phyloP scores from a whole-genome alignment of 2,329 filamentous ascomycete species.

The Diaporthe ilicicola region DNA sequence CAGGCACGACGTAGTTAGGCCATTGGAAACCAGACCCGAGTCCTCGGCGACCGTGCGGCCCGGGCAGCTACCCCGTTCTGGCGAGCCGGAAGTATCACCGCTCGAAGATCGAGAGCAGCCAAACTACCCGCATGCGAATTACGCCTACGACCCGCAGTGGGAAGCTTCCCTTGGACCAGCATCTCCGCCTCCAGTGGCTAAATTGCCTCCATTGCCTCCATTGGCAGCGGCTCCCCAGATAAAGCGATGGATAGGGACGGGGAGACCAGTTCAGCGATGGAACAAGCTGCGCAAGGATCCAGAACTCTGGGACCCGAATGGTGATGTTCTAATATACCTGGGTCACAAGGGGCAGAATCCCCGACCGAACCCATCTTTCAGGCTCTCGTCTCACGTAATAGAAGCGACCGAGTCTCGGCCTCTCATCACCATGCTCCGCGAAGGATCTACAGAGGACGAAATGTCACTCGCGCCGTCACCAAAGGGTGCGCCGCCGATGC shows the following conservation, averaged over 20 bases:
- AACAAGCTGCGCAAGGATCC: constrained; percentile 67
- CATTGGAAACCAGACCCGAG: constrained; percentile 43
- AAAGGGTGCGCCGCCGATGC: constrained; percentile 50
- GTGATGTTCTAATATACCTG: constrained; percentile 67
- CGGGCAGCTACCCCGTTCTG: background rate
- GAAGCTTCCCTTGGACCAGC: constrained; percentile 34
- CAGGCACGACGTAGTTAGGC: constrained; percentile 36
- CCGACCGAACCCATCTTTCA: constrained; percentile 61
- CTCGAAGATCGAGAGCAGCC: constrained; percentile 14
- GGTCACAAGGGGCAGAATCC: constrained; percentile 54
- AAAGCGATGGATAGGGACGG: constrained; percentile 62
- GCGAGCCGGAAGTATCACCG: background rate
- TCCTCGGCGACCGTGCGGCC: constrained; percentile 50
- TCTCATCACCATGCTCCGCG: constrained; percentile 61
- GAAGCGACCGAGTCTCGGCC: constrained; percentile 64
- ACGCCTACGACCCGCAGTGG: constrained; percentile 37
- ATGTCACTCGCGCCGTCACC: constrained; percentile 54
- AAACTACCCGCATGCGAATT: constrained; percentile 20
- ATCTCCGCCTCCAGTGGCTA: constrained; percentile 53
- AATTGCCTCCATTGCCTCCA: constrained; percentile 53
- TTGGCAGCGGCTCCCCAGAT: constrained; percentile 48
- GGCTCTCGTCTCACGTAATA: constrained; percentile 66
- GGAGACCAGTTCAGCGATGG: constrained; percentile 59
- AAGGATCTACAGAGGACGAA: constrained; percentile 61
- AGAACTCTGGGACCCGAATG: constrained; percentile 68